Percentiles rank a stretch among this genome's conserved stretches.
phyloP scores from a whole-genome alignment of 257 asterid genomes.

The Penstemon newberryi region DNA sequence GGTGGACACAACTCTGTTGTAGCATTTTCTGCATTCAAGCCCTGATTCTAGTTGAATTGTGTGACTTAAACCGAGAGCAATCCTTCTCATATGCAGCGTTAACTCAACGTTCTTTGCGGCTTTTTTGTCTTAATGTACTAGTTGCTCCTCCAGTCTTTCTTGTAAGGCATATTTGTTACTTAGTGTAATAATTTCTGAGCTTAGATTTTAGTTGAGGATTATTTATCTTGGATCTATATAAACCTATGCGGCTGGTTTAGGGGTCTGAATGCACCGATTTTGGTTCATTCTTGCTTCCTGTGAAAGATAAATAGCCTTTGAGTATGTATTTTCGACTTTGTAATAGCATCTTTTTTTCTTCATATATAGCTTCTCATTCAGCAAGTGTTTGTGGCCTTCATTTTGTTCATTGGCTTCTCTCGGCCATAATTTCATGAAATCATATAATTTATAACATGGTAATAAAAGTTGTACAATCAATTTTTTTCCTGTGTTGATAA shows the following conservation, averaged over 20 bases:
- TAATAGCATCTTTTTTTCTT: background rate
- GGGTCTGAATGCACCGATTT: constrained; percentile 7
- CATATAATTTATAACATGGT: background rate
- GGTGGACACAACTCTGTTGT: constrained; percentile 94
- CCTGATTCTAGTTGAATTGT: constrained; percentile 30
- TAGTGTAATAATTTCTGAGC: constrained; percentile 29
- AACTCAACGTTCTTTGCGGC: constrained; percentile 4
- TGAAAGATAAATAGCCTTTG: background rate
- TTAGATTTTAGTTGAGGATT: constrained; percentile 23
- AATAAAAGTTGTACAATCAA: background rate
- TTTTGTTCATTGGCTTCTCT: background rate
- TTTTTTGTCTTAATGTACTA: constrained; percentile 16
- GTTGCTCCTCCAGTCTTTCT: constrained; percentile 19
- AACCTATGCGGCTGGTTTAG: constrained; percentile 8
- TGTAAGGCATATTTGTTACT: constrained; percentile 19
- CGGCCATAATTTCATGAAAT: background rate
- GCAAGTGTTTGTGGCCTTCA: background rate
- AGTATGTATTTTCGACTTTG: background rate
- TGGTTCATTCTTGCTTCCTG: constrained; percentile 24
- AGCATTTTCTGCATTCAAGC: constrained; percentile 63
- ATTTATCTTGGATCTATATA: constrained; percentile 14
- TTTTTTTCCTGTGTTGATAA: too few species aligned
- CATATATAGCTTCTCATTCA: background rate
- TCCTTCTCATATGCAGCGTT: background rate
- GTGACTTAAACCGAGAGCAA: constrained; percentile 23